Percentiles rank a stretch among this genome's conserved stretches.
phyloP scores from a whole-genome alignment of 2,329 filamentous ascomycete species.

The Clonostachys solani region DNA sequence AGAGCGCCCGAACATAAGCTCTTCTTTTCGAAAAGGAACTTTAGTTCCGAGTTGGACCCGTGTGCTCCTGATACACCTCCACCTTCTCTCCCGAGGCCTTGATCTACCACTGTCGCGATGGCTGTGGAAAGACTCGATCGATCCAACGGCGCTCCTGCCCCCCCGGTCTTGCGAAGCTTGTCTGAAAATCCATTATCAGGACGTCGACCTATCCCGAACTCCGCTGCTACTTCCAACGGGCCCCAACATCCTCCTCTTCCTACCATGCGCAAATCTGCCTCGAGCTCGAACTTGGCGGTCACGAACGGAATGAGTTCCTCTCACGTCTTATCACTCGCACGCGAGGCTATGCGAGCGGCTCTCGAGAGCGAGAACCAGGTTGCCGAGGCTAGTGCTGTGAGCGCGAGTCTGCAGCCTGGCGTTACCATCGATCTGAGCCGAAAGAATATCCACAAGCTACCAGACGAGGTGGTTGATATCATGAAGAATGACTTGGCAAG shows the following conservation, averaged over 20 bases:
- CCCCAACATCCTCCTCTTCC: constrained; percentile 40
- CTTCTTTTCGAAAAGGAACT: too few relatives aligned
- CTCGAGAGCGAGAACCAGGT: constrained; percentile 63
- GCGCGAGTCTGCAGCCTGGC: constrained; percentile 60
- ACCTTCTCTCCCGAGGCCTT: neutral
- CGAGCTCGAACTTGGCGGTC: constrained; percentile 41
- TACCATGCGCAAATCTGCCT: constrained; percentile 39
- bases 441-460: constrained; percentile 66
- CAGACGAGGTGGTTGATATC: constrained; percentile 70
- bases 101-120: neutral
- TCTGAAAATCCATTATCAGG: constrained; percentile 32
- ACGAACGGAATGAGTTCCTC: constrained; percentile 50
- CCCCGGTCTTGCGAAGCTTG: constrained; percentile 19
- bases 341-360: constrained; percentile 63
- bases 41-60: too few relatives aligned
- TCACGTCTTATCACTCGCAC: constrained; percentile 62
- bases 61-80: too few relatives aligned
- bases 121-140: constrained; percentile 3
- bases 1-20: too few relatives aligned
- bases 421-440: constrained; percentile 77
- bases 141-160: neutral
- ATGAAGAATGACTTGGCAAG: constrained; percentile 72
- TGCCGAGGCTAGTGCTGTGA: constrained; percentile 54
- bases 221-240: constrained; percentile 31
- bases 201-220: constrained; percentile 31